Conservation (phyloP, 768 basidiomycete genomes). For the Trametes villosa region DNA sequence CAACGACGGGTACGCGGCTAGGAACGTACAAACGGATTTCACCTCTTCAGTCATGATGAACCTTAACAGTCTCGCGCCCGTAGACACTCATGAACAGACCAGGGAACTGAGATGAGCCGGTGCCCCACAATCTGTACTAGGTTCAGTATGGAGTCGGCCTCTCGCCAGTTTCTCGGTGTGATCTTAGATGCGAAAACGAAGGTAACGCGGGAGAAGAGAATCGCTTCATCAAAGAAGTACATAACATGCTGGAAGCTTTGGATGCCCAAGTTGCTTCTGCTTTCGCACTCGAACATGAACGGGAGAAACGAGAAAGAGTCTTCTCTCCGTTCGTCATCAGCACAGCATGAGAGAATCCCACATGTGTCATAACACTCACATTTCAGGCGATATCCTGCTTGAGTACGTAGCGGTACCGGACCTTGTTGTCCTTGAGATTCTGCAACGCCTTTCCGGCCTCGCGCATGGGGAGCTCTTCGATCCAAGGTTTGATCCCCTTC, state of each 20-base stretch:
- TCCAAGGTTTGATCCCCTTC: conserved; percentile 54
- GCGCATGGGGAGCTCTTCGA: conserved; percentile 49
- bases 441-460: conserved; percentile 52
- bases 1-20: too few relatives aligned
- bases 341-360: too few relatives aligned
- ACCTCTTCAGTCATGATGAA: too few relatives aligned
- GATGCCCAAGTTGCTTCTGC: background rate
- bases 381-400: conserved; percentile 30
- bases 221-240: too few relatives aligned
- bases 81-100: too few relatives aligned
- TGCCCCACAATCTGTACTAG: too few relatives aligned
- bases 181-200: background rate
- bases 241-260: too few relatives aligned
- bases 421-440: conserved; percentile 49
- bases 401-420: conserved; percentile 60
- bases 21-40: too few relatives aligned
- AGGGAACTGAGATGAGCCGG: too few relatives aligned
- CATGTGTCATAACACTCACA: background rate
- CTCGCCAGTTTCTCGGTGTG: background rate
- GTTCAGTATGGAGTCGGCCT: too few relatives aligned
- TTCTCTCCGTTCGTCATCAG: background rate
- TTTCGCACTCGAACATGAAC: background rate
- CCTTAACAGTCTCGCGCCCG: too few relatives aligned
- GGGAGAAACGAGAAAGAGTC: too few relatives aligned
- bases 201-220: background rate